These are phyloP conservation scores for Fusarium sp. DNA, from an alignment of 2,329 filamentous ascomycete species.

Conservation along the genomic window DNA sequence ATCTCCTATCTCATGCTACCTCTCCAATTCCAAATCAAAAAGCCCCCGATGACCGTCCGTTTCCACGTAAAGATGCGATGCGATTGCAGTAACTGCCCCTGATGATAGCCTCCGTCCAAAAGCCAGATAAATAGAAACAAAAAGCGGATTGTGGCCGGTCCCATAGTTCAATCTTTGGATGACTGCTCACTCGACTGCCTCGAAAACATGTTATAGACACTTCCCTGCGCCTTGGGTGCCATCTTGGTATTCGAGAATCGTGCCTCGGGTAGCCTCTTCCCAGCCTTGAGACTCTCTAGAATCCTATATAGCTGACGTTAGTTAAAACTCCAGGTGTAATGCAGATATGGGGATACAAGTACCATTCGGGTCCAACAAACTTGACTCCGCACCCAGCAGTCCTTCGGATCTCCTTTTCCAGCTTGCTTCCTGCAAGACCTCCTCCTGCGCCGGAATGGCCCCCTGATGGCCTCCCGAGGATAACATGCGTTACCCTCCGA, in stretches of 20 bases:
- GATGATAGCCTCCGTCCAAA: neutral
- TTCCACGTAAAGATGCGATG: conserved; percentile 5
- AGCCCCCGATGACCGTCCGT: neutral
- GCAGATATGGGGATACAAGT: conserved; percentile 10
- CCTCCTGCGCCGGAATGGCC: conserved; percentile 71
- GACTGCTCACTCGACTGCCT: conserved; percentile 24
- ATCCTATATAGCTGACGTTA: conserved; percentile 66
- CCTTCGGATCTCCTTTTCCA: conserved; percentile 82
- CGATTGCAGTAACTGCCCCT: neutral
- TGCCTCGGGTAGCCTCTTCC: conserved; percentile 80
- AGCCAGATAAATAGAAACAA: neutral
- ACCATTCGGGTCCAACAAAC: conserved; percentile 87
- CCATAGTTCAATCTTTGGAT: conserved; percentile 14
- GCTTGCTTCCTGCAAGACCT: conserved; percentile 80
- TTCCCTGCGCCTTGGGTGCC: conserved; percentile 72
- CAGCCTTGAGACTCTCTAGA: conserved; percentile 83
- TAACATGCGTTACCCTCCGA: conserved; percentile 85
- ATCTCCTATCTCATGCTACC: conserved; percentile 1
- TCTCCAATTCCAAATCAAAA: conserved; percentile 6
- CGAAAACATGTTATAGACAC: conserved; percentile 68
- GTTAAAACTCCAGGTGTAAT: neutral
- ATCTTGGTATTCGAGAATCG: conserved; percentile 75
- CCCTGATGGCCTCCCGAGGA: conserved; percentile 75
- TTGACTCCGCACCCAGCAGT: conserved; percentile 78
- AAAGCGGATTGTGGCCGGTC: neutral